Conservation (phyloP, 768 basidiomycete genomes). For the Psilocybe tampanensis region DNA sequence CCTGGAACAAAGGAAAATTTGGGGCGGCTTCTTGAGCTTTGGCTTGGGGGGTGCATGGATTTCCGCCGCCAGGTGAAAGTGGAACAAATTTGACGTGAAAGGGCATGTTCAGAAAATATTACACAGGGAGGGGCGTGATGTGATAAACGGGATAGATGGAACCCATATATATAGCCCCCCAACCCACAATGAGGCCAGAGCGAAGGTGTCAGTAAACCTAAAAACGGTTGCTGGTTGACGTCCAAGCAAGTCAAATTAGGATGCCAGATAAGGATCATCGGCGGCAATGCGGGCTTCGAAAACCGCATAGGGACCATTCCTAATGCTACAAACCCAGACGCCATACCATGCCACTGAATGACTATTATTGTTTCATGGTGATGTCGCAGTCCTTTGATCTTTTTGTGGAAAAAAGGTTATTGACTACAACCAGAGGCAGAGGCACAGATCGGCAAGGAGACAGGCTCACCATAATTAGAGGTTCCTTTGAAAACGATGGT, state of each 20-base stretch:
- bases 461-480: neutral
- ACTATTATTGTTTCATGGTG: neutral
- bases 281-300: slow-evolving; percentile 15
- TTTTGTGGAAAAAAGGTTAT: neutral
- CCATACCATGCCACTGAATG: neutral
- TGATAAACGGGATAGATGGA: slow-evolving; percentile 1
- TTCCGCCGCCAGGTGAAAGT: slow-evolving; percentile 7
- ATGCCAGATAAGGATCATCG: slow-evolving; percentile 14
- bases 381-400: slow-evolving; percentile 1
- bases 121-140: neutral
- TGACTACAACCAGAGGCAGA: neutral
- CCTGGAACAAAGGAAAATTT: neutral
- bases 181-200: slow-evolving; percentile 7
- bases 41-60: neutral
- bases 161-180: slow-evolving; percentile 18
- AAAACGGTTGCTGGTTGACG: neutral
- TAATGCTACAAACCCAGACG: neutral
- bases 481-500: slow-evolving; percentile 5
- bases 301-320: slow-evolving; percentile 6
- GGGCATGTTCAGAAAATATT: slow-evolving; percentile 6
- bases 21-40: neutral
- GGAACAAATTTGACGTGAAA: slow-evolving; percentile 12
- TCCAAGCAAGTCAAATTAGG: slow-evolving; percentile 15
- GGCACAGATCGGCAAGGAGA: neutral
- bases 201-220: slow-evolving; percentile 1